A percentile compares a stretch with the other conserved stretches of the same genome.
Conservation (phyloP, 495 filamentous ascomycete species). For the Cercophora newfieldiana region DNA sequence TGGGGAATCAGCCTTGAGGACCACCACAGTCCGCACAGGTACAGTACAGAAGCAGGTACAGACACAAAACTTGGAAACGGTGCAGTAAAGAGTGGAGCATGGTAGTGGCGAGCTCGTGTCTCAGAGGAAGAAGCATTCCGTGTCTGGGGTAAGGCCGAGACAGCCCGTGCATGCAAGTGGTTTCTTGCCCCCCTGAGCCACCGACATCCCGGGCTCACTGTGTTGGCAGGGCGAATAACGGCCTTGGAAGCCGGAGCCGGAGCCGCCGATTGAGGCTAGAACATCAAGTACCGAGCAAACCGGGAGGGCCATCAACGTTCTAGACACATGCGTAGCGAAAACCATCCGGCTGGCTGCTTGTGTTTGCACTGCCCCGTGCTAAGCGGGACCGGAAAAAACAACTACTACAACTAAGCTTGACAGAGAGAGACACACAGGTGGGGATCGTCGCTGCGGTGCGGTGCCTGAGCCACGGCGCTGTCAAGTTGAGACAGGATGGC, state of each 20-base stretch:
- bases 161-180: background rate
- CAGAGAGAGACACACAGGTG: too few species aligned
- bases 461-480: background rate
- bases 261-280: background rate
- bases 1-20: too few species aligned
- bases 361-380: background rate
- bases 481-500: background rate
- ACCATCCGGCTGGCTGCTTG: too few species aligned
- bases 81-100: background rate
- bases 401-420: background rate
- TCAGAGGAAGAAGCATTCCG: background rate
- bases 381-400: too few species aligned
- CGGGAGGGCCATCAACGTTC: too few species aligned
- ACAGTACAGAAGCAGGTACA: background rate
- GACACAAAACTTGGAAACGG: background rate
- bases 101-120: background rate
- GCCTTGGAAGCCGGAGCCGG: background rate
- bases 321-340: too few species aligned
- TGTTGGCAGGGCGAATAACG: too few species aligned
- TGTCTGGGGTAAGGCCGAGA: constrained; percentile 11
- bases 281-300: too few species aligned
- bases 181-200: background rate
- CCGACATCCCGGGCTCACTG: background rate
- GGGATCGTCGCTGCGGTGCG: background rate
- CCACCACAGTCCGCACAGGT: background rate